These are phyloP conservation scores for Botryotinia narcissicola DNA, from an alignment of 2,329 filamentous ascomycete species.

Conservation along the genomic window DNA sequence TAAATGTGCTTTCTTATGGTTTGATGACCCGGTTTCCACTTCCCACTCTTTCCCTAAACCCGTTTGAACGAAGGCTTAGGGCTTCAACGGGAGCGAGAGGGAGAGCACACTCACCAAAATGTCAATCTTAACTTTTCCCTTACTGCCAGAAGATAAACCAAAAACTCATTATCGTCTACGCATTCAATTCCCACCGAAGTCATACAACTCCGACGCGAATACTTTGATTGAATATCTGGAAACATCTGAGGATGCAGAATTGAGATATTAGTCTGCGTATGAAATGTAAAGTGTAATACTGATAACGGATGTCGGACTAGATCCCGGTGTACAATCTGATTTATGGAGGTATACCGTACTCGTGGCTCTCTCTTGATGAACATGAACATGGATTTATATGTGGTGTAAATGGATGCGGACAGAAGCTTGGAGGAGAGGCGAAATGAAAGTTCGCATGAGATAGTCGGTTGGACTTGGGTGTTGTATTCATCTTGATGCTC, in stretches of 20 bases:
- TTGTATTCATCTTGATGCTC: too few relatives aligned
- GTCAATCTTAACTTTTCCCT: neutral
- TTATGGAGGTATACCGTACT: neutral
- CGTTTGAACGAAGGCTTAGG: neutral
- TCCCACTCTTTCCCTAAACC: too few relatives aligned
- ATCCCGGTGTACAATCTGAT: neutral
- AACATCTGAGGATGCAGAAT: neutral
- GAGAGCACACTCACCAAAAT: neutral
- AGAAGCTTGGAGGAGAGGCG: neutral
- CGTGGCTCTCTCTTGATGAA: neutral
- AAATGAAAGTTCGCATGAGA: neutral
- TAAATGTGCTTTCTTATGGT: too few relatives aligned
- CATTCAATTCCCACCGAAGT: neutral
- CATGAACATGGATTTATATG: neutral
- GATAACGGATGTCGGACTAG: neutral
- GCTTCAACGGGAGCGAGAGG: neutral
- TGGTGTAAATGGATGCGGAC: neutral
- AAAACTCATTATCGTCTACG: neutral
- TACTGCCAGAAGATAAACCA: too few relatives aligned
- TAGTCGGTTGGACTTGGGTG: neutral
- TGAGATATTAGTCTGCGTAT: neutral
- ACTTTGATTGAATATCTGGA: neutral
- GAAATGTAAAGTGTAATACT: neutral
- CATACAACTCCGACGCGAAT: neutral
- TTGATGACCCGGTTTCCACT: too few relatives aligned